Evolutionary conservation across 2,329 filamentous ascomycete species (phyloP), one percentile per base, ranked within the genome.

Genomic region (Anthostomella pinea): DNA sequence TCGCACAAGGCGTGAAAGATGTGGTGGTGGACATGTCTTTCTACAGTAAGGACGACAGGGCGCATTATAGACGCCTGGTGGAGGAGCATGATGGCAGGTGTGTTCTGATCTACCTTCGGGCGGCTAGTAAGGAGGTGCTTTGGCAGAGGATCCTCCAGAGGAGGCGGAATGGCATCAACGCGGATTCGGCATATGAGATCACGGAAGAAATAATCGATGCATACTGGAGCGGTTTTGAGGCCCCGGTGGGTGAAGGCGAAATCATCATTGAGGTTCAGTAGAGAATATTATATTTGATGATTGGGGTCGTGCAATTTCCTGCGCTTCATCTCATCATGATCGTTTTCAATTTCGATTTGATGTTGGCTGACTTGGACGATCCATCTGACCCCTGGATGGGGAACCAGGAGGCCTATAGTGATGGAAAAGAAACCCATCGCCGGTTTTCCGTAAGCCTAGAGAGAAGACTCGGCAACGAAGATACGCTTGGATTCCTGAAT

Each of bases 11-110:
- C 2, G 21, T 35, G 2, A 45, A 27, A 4, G 51, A 62, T 26
- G 38, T 59, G n/a, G 44, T 62, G 2, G 33, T 62, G 6, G 61
- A 64, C 25, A 38, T 57, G 2, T 56, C 59, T 0, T 58, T 62
- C 37, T 63, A 54, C 27, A 49, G 48, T 25, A 56, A 49, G 35
- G 45, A 49, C 6, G 59, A 63, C 24, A 41, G 60, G 6, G 54
- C 59, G 11, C 49, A 59, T 26, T 59, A 54, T 25, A 59, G 56
- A 38, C 15, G 16, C 2, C 18, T 58, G 0, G 41, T 60, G 6
- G 48, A 59, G 25, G 13, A 29, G 0, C 36, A 49, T 5, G 55
- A 53, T 7, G 59, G 43, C 2, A 46, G 56, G 21, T 58, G 52
- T 53, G 54, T 64, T 2, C 36, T 63, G 4, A 45, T 62, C 0